Evolutionary conservation across 768 basidiomycete genomes (phyloP).

Genomic region (Tulasnella sp.): DNA sequence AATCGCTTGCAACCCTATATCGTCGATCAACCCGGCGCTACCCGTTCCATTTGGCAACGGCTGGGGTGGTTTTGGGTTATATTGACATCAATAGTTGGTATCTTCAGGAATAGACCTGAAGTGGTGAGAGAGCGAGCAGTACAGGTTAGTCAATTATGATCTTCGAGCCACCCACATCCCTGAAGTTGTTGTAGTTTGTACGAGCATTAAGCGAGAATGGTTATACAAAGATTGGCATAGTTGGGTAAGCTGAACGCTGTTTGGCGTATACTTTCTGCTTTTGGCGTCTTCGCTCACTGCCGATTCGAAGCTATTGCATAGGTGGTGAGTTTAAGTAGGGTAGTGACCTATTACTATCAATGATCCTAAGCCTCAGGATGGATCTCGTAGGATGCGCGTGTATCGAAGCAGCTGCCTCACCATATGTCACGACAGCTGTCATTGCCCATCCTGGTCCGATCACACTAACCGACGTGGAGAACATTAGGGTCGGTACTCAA

Average conservation of each 20-base stretch:
- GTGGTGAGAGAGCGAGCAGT: constrained; percentile 23
- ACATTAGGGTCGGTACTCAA: constrained; percentile 15
- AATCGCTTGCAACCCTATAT: neutral
- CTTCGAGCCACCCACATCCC: neutral
- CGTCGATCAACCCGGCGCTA: constrained; percentile 11
- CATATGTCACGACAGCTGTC: constrained; percentile 29
- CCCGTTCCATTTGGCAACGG: constrained; percentile 17
- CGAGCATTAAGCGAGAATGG: constrained; percentile 29
- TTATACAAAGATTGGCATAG: constrained; percentile 32
- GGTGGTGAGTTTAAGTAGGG: constrained; percentile 23
- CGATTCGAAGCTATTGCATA: constrained; percentile 28
- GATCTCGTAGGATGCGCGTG: constrained; percentile 22
- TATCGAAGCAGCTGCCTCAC: constrained; percentile 24
- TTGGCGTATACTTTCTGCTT: neutral
- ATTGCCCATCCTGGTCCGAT: constrained; percentile 32
- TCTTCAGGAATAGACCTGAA: constrained; percentile 22
- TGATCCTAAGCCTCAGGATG: constrained; percentile 20
- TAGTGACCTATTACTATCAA: neutral
- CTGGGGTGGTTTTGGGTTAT: constrained; percentile 19
- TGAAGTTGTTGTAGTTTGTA: constrained; percentile 25
- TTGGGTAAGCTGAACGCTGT: no score
- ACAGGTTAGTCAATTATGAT: constrained; percentile 19
- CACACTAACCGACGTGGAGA: constrained; percentile 22
- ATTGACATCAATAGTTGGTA: constrained; percentile 19
- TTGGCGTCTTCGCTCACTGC: neutral